Evolutionary conservation across 2,329 filamentous ascomycete species (phyloP).

Genomic region (Byssothecium circinans): DNA sequence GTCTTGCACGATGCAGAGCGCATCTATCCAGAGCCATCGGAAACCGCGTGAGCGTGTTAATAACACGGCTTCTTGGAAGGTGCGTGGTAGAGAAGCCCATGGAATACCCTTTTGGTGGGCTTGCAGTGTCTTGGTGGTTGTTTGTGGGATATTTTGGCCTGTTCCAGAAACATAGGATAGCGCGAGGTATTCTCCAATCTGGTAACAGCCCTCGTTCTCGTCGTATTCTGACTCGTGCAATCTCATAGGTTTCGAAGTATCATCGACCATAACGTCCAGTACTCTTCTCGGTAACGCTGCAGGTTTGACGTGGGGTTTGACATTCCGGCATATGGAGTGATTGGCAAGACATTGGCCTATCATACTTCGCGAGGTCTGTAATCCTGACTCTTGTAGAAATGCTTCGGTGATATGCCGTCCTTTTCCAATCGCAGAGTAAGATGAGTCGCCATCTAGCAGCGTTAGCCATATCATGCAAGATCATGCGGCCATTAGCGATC

Average conservation of each 20-base stretch:
- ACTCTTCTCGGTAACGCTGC: constrained; percentile 34
- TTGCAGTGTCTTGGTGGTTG: constrained; percentile 29
- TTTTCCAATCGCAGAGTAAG: constrained; percentile 39
- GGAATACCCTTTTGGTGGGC: constrained; percentile 31
- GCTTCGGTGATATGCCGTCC: constrained; percentile 35
- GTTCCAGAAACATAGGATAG: constrained; percentile 40
- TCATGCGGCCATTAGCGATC: constrained; percentile 7
- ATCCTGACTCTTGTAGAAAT: constrained; percentile 30
- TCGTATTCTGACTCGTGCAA: constrained; percentile 34
- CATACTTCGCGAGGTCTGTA: constrained; percentile 28
- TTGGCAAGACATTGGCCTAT: constrained; percentile 34
- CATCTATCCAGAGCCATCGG: constrained; percentile 42
- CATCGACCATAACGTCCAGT: constrained; percentile 30
- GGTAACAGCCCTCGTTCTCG: constrained; percentile 26
- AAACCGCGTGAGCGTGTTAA: constrained; percentile 41
- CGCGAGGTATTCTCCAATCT: constrained; percentile 37
- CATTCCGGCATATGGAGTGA: constrained; percentile 33
- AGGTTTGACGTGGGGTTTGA: constrained; percentile 20
- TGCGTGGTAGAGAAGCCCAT: constrained; percentile 33
- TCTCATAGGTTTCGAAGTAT: constrained; percentile 32
- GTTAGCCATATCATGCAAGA: constrained; percentile 17
- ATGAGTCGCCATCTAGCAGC: constrained; percentile 33
- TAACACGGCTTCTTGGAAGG: constrained; percentile 40
- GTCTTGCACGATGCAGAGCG: constrained; percentile 38
- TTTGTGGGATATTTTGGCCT: constrained; percentile 30